phyloP scores from a whole-genome alignment of 306 rosid genomes.

The Pachyrhizus erosus region DNA sequence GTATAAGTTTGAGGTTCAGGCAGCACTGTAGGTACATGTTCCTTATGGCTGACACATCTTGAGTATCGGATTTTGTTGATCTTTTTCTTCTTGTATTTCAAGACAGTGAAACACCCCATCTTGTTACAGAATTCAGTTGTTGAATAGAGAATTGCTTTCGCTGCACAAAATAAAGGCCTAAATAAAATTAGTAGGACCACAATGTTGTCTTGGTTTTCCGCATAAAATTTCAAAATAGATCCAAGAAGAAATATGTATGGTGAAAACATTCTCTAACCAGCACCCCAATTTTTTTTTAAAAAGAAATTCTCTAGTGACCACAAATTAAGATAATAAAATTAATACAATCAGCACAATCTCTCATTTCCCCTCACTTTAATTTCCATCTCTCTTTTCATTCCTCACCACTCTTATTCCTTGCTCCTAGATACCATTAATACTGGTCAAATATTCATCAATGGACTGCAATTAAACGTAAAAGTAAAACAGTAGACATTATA shows the following conservation, averaged over 20 bases:
- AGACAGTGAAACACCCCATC: conserved; percentile 83
- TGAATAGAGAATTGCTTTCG: conserved; percentile 36
- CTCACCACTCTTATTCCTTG: neutral
- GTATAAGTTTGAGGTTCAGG: conserved; percentile 68
- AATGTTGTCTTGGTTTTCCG: neutral
- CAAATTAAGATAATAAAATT: neutral
- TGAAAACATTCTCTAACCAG: neutral
- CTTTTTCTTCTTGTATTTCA: conserved; percentile 74
- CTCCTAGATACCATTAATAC: neutral
- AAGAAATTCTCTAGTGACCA: neutral
- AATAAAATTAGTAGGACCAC: neutral
- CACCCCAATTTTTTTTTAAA: neutral
- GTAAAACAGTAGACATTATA: neutral
- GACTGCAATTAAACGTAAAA: neutral
- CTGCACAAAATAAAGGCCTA: conserved; percentile 47
- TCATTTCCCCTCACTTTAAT: conserved; percentile 19
- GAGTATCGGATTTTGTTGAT: conserved; percentile 44
- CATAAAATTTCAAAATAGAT: neutral
- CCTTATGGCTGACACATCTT: conserved; percentile 43
- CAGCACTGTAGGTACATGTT: conserved; percentile 51
- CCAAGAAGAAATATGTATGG: conserved; percentile 5
- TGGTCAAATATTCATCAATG: neutral
- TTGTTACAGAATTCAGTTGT: conserved; percentile 31
- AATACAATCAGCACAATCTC: neutral
- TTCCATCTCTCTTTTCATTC: neutral